These are phyloP conservation scores for Pseudocercospora ulei DNA, from an alignment of 2,329 filamentous ascomycete genomes.

Conservation along the genomic window DNA sequence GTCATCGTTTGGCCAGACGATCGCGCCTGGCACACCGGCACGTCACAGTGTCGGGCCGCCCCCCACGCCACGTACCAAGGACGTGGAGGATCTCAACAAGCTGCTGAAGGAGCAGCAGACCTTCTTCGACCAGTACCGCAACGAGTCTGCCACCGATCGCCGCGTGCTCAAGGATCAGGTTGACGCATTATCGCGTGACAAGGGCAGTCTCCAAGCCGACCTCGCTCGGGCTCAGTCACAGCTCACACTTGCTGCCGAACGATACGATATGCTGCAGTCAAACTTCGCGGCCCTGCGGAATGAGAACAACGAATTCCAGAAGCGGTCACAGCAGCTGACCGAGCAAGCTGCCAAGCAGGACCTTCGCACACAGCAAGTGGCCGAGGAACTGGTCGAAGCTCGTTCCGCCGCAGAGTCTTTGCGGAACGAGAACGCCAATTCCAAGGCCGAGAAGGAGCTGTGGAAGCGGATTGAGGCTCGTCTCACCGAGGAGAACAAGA, in stretches of 20 bases:
- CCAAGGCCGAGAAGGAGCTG: slow-evolving; percentile 88
- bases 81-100: slow-evolving; percentile 61
- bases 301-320: slow-evolving; percentile 80
- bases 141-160: slow-evolving; percentile 72
- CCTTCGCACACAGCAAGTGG: slow-evolving; percentile 77
- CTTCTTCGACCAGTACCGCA: slow-evolving; percentile 81
- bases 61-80: slow-evolving; percentile 45
- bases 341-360: slow-evolving; percentile 86
- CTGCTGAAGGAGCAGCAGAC: slow-evolving; percentile 77
- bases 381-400: slow-evolving; percentile 83
- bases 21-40: slow-evolving; percentile 43
- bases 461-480: slow-evolving; percentile 91
- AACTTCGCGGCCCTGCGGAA: slow-evolving; percentile 75
- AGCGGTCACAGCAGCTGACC: slow-evolving; percentile 63
- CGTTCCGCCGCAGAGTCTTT: slow-evolving; percentile 74
- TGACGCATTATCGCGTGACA: slow-evolving; percentile 70
- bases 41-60: slow-evolving; percentile 35
- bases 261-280: slow-evolving; percentile 78
- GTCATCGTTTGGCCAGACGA: slow-evolving; percentile 61
- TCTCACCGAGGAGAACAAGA: slow-evolving; percentile 78
- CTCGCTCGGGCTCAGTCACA: slow-evolving; percentile 72
- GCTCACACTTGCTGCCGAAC: slow-evolving; percentile 67
- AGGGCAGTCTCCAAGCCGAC: slow-evolving; percentile 71
- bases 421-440: slow-evolving; percentile 79
- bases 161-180: slow-evolving; percentile 75